These are phyloP conservation scores for Eucalyptus curtisii DNA, from an alignment of 345 rosid genomes.

Conservation along the genomic window DNA sequence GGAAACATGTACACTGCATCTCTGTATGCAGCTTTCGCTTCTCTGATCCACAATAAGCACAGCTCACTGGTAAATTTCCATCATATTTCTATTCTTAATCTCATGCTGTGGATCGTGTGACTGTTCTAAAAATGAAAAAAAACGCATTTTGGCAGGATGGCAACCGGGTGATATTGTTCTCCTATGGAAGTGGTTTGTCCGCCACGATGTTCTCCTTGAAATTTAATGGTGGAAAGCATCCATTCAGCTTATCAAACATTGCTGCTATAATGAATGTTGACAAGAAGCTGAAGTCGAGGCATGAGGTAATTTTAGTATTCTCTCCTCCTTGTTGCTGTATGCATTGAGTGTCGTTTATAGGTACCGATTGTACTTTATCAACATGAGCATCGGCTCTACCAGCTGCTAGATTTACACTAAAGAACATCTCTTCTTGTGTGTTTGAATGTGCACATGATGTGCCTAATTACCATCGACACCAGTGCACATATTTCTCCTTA, in stretches of 20 bases:
- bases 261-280: slow-evolving; percentile 61
- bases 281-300: slow-evolving; percentile 73
- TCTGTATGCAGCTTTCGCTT: slow-evolving; percentile 87
- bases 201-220: slow-evolving; percentile 88
- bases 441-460: neutral
- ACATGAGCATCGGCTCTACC: neutral
- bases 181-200: slow-evolving; percentile 94
- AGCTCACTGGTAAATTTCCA: slow-evolving; percentile 50
- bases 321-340: neutral
- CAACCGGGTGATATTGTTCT: slow-evolving; percentile 74
- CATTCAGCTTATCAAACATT: slow-evolving; percentile 78
- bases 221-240: slow-evolving; percentile 45
- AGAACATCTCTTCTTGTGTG: neutral
- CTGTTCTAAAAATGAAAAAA: neutral
- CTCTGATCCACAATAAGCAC: slow-evolving; percentile 76
- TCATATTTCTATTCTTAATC: neutral
- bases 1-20: slow-evolving; percentile 99
- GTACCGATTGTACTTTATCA: neutral
- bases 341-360: neutral
- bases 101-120: neutral
- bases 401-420: neutral
- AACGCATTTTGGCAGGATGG: slow-evolving; percentile 29
- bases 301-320: slow-evolving; percentile 44
- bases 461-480: neutral
- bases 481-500: neutral